Evolutionary conservation across 768 basidiomycete species (phyloP), one percentile per base, ranked within the genome.

Genomic region (Kondoa subrosea): DNA sequence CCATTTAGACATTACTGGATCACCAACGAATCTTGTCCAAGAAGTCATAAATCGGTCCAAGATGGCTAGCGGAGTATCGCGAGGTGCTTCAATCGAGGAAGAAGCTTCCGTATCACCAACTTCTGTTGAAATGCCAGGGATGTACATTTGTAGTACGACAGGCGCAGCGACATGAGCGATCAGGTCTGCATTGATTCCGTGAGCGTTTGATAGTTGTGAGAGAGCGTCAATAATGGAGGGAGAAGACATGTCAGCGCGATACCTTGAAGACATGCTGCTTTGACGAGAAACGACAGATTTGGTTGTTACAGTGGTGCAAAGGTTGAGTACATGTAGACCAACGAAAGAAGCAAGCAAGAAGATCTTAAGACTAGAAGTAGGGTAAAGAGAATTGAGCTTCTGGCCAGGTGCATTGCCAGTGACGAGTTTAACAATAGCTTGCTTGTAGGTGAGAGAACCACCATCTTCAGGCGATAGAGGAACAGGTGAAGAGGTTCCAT

Each of bases 1-100:
- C 87, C 89, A 92, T 79, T 97, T 97, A 73, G 84, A 86, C 70
- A 97, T 78, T 64, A 96, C 83, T 0, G 93, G 93, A 75, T 99
- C 93, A 40, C 91, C 91, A 64, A 96, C 90, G 71, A 96, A 85
- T 16, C 80, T 79, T 8, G 89, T 89, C 92, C 92, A 96, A 2
- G 83, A 82, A 57, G 84, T 83, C 87, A 95, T 88, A 80, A 92
- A 92, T 69, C 83, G 81, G 69, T 92, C 90, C 66, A 93, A 79
- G 60, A 34, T 63, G 25, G 71, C 72, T 57, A 73, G 68, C 2
- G 72, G 72, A 2, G 56, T 68, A 3, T 68, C 27, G 8, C 40
- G 40, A 50, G 1, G 65, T 65, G n/a, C 66, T 26, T 64, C 32
- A 34, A 75, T 75, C 70, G 71, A 8, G 72, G 74, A 50, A 60